phyloP scores from a whole-genome alignment of 2,329 filamentous ascomycete genomes.

The Paramyrothecium sp. region DNA sequence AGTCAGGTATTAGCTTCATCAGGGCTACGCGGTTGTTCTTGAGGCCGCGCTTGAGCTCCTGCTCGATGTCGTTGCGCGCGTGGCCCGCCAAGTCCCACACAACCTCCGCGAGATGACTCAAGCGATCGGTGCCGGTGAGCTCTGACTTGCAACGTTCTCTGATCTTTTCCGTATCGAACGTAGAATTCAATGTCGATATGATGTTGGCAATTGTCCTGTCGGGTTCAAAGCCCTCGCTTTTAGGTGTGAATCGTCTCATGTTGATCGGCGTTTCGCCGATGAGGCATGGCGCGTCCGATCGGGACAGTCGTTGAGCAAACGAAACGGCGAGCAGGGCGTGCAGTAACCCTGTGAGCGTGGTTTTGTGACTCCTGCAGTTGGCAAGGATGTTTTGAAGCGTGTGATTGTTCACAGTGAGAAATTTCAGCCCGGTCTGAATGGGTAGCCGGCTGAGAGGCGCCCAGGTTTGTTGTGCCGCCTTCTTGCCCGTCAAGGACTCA shows the following conservation, averaged over 20 bases:
- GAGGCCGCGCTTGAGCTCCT: slow-evolving; percentile 13
- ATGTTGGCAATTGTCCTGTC: slow-evolving; percentile 13
- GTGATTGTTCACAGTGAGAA: slow-evolving; percentile 13
- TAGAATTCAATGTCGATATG: slow-evolving; percentile 7
- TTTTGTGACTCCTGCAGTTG: slow-evolving; percentile 21
- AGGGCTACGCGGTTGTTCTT: slow-evolving; percentile 20
- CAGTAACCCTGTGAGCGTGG: slow-evolving; percentile 26
- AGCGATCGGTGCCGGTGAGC: neutral
- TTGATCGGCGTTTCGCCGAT: slow-evolving; percentile 14
- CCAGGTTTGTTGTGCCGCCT: slow-evolving; percentile 16
- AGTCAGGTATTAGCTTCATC: slow-evolving; percentile 21
- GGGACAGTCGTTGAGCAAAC: slow-evolving; percentile 12
- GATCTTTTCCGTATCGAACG: neutral
- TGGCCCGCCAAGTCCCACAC: slow-evolving; percentile 18
- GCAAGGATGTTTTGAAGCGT: slow-evolving; percentile 14
- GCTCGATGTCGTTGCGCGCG: slow-evolving; percentile 10
- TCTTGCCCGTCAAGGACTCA: slow-evolving; percentile 10
- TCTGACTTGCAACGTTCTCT: slow-evolving; percentile 7
- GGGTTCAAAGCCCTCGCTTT: slow-evolving; percentile 5
- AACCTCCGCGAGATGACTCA: slow-evolving; percentile 10
- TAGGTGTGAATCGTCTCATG: slow-evolving; percentile 15
- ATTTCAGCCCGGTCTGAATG: slow-evolving; percentile 15
- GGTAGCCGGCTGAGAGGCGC: slow-evolving; percentile 15
- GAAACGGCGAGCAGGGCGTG: slow-evolving; percentile 19
- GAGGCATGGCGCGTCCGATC: slow-evolving; percentile 5